Percentiles rank a stretch among this genome's conserved stretches.
phyloP scores from a whole-genome alignment of 2,329 filamentous ascomycete species.

The Ophiocordyceps unilateralis region DNA sequence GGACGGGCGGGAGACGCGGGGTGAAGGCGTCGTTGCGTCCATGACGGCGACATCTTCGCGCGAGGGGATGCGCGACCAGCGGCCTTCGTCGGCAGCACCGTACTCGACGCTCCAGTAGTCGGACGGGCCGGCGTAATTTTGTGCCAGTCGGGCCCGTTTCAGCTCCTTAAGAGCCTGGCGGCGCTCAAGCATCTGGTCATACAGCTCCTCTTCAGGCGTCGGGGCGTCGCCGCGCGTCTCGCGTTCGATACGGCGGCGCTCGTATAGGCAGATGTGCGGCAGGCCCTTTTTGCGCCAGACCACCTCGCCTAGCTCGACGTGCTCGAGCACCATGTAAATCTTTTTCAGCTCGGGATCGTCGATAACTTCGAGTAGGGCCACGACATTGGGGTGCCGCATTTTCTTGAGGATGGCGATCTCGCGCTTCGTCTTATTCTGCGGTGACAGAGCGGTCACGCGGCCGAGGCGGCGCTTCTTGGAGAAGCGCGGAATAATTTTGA shows the following conservation, averaged over 20 bases:
- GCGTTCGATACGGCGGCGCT: conserved; percentile 63
- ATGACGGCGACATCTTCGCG: conserved; percentile 20
- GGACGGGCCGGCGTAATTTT: conserved; percentile 31
- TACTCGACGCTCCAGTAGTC: conserved; percentile 77
- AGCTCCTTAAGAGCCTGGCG: conserved; percentile 39
- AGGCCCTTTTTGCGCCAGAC: conserved; percentile 83
- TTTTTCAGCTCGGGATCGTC: conserved; percentile 93
- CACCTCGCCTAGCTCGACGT: conserved; percentile 86
- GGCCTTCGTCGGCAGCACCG: conserved; percentile 39
- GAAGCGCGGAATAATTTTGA: conserved; percentile 96
- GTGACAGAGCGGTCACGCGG: conserved; percentile 49
- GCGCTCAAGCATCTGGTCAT: conserved; percentile 39
- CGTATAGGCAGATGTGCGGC: conserved; percentile 65
- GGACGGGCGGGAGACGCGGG: conserved; percentile 21
- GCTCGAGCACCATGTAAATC: conserved; percentile 95
- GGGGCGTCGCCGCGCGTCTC: conserved; percentile 46
- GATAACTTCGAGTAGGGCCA: conserved; percentile 89
- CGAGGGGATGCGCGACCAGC: conserved; percentile 25
- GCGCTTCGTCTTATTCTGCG: conserved; percentile 70
- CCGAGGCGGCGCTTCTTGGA: conserved; percentile 89
- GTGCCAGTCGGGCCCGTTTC: conserved; percentile 37
- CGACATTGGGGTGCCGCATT: conserved; percentile 91
- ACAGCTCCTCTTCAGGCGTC: conserved; percentile 41
- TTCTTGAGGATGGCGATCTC: conserved; percentile 98
- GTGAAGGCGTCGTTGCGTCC: conserved; percentile 17